Evolutionary conservation across 345 rosid genomes (phyloP).

Genomic region (Hirschfeldia incana): DNA sequence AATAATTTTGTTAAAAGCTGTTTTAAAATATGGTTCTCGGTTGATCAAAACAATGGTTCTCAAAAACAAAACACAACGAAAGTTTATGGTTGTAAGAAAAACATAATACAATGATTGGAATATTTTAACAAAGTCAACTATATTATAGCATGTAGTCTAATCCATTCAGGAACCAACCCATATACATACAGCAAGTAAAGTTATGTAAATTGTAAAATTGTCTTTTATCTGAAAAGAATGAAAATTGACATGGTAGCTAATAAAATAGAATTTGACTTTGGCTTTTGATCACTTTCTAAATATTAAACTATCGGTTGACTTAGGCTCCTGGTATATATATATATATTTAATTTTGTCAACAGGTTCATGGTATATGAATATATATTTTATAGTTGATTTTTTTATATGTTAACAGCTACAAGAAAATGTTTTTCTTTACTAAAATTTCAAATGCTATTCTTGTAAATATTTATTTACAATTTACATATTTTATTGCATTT

Average conservation of each 20-base stretch:
- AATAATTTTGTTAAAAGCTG: no score
- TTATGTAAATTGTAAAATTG: constrained; percentile 2
- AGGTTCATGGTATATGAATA: background rate
- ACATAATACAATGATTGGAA: background rate
- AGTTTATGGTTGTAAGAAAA: constrained; percentile 5
- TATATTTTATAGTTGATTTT: background rate
- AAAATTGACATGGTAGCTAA: constrained; percentile 16
- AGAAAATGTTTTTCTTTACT: background rate
- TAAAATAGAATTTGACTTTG: constrained; percentile 34
- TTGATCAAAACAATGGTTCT: background rate
- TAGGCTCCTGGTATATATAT: constrained; percentile 1
- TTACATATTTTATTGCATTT: no score
- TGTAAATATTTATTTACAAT: no score
- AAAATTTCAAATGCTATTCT: no score
- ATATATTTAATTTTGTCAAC: constrained; percentile 20
- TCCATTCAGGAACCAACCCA: background rate
- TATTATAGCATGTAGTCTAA: constrained; percentile 1
- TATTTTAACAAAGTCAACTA: background rate
- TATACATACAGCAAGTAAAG: background rate
- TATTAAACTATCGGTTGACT: constrained; percentile 25
- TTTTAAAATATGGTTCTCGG: background rate
- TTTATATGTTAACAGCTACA: background rate
- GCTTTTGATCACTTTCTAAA: constrained; percentile 19
- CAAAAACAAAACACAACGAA: background rate
- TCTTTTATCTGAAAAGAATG: constrained; percentile 12